Base-by-base conservation (phyloP, 371 early-diverging fungal species). In the Mucor circinelloides region DNA sequence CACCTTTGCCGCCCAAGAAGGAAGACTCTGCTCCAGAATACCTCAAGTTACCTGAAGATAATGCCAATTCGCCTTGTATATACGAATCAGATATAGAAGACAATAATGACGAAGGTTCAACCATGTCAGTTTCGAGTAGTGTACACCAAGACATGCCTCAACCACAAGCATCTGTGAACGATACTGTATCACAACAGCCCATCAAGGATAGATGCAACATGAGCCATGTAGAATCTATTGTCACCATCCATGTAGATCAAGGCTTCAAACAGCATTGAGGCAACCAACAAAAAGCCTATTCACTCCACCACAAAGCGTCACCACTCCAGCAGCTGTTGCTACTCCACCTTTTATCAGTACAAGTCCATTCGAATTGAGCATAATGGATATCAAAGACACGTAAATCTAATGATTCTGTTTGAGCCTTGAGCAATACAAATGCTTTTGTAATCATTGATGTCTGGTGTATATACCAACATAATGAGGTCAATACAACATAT, bases 141-240 rank as follows among this genome's bases (percentile, higher is more conserved):
- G n/a, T 27, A 3, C 27, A 30, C 6, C 7, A 55, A 30, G 1
- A 1, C 3, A 5, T 12, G 12, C 3, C 25, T 2, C 9, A 55
- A 15, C 28, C 15, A 3, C 31, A 30, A 28, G n/a, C 13, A 8
- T 23, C 31, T 30, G n/a, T 28, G 6, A 2, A 30, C n/a, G 15
- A 42, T 30, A 27, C 36, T 36, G 36, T 0, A 30, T 42, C 13
- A 12, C 19, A 27, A 3, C 25, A 25, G 13, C 42, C 67, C 23
- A 67, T 67, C 32, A 44, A 38, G n/a, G 34, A 44, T 1, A 54
- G 67, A 67, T 30, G 67, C 55, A 67, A 61, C 10, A 60, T 54
- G n/a, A 8, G 30, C 12, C 60, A 60, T 36, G 31, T 67, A 4
- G 57, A 61, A n/a, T 23, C 32, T 3, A 67, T 67, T 56, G 32